Base-by-base conservation (phyloP, 306 rosid genomes). In the Hippophae tibetana region DNA sequence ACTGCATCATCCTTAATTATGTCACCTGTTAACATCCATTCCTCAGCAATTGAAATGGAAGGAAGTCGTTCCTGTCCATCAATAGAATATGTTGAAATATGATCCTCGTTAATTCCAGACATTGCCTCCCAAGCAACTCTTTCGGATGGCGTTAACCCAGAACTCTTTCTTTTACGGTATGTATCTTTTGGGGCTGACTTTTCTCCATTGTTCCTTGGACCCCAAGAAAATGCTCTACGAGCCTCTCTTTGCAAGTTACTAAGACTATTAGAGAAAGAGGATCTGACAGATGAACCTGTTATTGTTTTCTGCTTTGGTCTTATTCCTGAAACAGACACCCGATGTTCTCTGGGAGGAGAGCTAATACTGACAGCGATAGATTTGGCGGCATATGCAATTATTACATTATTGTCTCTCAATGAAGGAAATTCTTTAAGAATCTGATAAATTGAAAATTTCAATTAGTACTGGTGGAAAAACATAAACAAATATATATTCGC, bases 41-140 rank as follows among this genome's bases (percentile, higher is more conserved):
- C 98, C 79, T 90, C 98, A 10, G 95, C 65, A 72, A 90, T 85
- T 25, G 88, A 85, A 76, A 90, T 79, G 7, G 96, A 71, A 69
- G 95, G 95, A 61, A 87, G 85, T 11, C 96, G 85, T 55, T 87
- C 98, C 79, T 90, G 98, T 74, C 96, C 98, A 68, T 90, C 98
- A 55, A 77, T 56, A 69, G 92, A 78, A 83, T 76, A 74, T 40
- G 89, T 65, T 61, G 85, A 86, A 74, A 78, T 73, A 54, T 73
- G 85, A 73, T 90, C 98, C 85, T 90, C 98, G 65, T 85, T 89
- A 72, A 90, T 90, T 59, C 98, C 98, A 69, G 98, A 74, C 98
- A 90, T 90, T 40, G 92, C 94, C 79, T 90, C 98, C 98, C 98
- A 90, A 62, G 96, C 79, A 73, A 83, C 95, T 80, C 86, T 85